Base-by-base conservation (phyloP, 1,284 basidiomycete species). In the Sutorius eximius region DNA sequence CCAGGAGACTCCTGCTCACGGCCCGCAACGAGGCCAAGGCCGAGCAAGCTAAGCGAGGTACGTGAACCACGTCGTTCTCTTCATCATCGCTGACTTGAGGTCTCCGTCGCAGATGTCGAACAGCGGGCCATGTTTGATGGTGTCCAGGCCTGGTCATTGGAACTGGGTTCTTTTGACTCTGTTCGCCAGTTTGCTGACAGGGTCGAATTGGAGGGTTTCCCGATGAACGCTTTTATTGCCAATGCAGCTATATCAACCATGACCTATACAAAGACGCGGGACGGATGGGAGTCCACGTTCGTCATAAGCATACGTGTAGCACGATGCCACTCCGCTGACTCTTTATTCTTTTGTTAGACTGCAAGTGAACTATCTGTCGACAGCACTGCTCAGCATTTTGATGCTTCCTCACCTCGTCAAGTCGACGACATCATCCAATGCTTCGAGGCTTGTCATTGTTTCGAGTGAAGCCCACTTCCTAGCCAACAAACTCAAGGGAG, bases 311-410 rank as follows among this genome's bases (percentile, higher is more conserved):
- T 36, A 22, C 32, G 16, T 27, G 16, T 16, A 37, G 16, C 15
- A 24, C 9, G 3, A 13, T 38, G 33, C 29, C 7, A 6, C 5
- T 16, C 5, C 42, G 5, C 10, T 58, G 34, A 58, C 13, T 7
- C 43, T 36, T 18, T 16, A n/a, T 45, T 40, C 33, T 5, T 13
- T 24, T 27, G 27, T n/a, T 50, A 70, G 68, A 15, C 40, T 70
- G 12, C 71, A 71, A 56, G 70, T 70, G 20, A 72, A 70, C 46
- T 71, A 71, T 45, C 56, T 70, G 29, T 70, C 70, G 27, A 72
- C 57, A 1, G 63, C 58, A n/a, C 43, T 70, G 44, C 60, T 70
- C 11, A 66, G 70, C 45, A 62, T 72, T 47, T 49, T 71, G 51
- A 68, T 70, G 59, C 59, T 72, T 10, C 71, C 69, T 42, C 60